These are phyloP conservation scores for Boletus insuetus DNA, from an alignment of 768 basidiomycete genomes.

Conservation along the genomic window DNA sequence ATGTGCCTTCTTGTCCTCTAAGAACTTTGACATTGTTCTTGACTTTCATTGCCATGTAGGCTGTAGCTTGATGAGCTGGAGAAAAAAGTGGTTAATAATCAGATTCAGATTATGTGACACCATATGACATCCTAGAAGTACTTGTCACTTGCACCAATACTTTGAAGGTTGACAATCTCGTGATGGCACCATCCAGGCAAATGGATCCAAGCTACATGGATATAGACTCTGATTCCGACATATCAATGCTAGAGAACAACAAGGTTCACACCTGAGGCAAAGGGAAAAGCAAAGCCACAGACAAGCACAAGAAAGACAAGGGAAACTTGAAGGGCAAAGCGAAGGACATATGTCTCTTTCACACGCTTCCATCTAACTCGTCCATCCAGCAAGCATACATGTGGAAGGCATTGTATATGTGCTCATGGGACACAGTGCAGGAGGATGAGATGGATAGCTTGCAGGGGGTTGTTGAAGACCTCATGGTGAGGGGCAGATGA, in stretches of 20 bases:
- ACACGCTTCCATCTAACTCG: constrained; percentile 2
- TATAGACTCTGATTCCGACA: constrained; percentile 71
- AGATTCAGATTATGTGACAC: neutral
- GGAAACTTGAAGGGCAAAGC: constrained; percentile 39
- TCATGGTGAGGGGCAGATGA: constrained; percentile 82
- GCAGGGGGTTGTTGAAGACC: constrained; percentile 84
- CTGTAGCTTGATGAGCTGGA: too few relatives aligned
- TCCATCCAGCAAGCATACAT: constrained; percentile 72
- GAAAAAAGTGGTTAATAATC: too few relatives aligned
- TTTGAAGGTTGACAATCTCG: neutral
- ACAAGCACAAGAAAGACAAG: constrained; percentile 54
- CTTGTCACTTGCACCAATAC: neutral
- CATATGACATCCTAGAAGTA: constrained; percentile 4
- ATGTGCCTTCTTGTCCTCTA: constrained; percentile 71
- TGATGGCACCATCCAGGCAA: constrained; percentile 27
- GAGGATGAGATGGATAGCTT: constrained; percentile 94
- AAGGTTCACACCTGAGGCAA: constrained; percentile 51
- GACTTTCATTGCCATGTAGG: constrained; percentile 45
- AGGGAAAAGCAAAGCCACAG: constrained; percentile 51
- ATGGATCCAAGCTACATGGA: constrained; percentile 43
- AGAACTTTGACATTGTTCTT: constrained; percentile 58
- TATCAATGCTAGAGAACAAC: constrained; percentile 55
- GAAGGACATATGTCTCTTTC: constrained; percentile 28
- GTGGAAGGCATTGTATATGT: constrained; percentile 93
- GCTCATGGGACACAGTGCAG: constrained; percentile 96